These are phyloP conservation scores for Cucumis sativus DNA, from an alignment of 306 rosid genomes.

Conservation along the genomic window Cucumber_9930_V3 NC_026655.2:29991501-29992000, in stretches of 20 bases:
- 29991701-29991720: constrained; percentile 98
- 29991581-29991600: constrained; percentile 22
- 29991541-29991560: constrained; percentile 8
- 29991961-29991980: neutral
- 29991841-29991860: neutral
- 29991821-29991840: neutral
- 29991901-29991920: neutral
- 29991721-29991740: constrained; percentile 88
- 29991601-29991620: constrained; percentile 97
- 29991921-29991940: neutral
- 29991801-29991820: neutral
- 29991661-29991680: constrained; percentile 86
- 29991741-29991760: constrained; percentile 93
- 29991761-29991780: constrained; percentile 23
- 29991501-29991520: constrained; percentile 8
- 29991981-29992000: neutral
- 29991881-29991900: neutral
- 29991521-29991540: neutral
- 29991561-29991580: constrained; percentile 5
- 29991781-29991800: neutral
- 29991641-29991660: constrained; percentile 89
- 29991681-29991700: constrained; percentile 90
- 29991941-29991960: neutral
- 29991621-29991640: constrained; percentile 71
- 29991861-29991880: neutral